These are phyloP conservation scores for Aspergillus carbonarius DNA, from an alignment of 2,329 filamentous ascomycete species.

Conservation along the genomic window DNA sequence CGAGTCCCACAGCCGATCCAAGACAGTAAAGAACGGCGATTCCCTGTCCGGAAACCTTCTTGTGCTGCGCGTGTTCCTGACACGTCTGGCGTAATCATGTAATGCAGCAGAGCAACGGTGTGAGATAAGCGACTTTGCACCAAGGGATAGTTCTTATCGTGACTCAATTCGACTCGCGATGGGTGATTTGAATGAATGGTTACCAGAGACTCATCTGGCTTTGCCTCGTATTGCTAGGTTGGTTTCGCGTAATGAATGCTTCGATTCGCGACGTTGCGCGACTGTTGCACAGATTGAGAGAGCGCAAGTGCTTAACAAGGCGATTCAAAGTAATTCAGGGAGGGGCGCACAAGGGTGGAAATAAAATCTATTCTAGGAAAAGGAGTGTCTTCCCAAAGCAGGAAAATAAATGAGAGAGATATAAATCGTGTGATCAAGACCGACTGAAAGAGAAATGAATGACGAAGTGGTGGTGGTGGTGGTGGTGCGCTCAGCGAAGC, in stretches of 20 bases:
- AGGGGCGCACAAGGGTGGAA: neutral
- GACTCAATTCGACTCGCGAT: neutral
- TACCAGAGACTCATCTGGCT: neutral
- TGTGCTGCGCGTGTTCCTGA: neutral
- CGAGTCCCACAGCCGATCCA: neutral
- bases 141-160: neutral
- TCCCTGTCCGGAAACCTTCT: neutral
- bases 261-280: neutral
- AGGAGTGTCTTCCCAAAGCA: neutral
- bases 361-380: neutral
- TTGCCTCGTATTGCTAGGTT: neutral
- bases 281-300: neutral
- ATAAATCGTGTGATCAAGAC: neutral
- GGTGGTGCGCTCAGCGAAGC: neutral
- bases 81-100: neutral
- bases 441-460: neutral
- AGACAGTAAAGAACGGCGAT: neutral
- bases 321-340: neutral
- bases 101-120: neutral
- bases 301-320: neutral
- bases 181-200: neutral
- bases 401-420: neutral
- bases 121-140: neutral
- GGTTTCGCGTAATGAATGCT: slow-evolving; percentile 2
- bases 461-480: neutral